Evolutionary conservation across 1,284 basidiomycete genomes (phyloP), one percentile per base, ranked within the genome.

Genomic region (Ganoderma boninense): DNA sequence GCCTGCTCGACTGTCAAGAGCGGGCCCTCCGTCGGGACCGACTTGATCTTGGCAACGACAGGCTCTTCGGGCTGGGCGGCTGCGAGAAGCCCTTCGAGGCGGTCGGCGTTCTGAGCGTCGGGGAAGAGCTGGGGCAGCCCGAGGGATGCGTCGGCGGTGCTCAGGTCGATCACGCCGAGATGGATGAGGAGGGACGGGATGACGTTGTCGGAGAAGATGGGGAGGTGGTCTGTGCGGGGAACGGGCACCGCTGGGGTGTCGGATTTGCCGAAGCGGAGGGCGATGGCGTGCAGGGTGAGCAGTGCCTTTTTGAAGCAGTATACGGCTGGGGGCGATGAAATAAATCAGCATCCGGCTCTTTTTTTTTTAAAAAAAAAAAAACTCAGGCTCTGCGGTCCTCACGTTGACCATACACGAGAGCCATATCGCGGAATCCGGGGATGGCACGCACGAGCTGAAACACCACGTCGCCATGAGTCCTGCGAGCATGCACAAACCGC

Each of bases 291-390:
- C 56, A 96, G 83, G 54, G 97, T 87, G 80, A 96, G 95, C 40
- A 97, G 84, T 1, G 94, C 95, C 77, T 97, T 96, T 81, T 96
- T 97, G 86, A 95, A 95, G 77, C 95, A 88, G 80, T 95, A 96
- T 13, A 96, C 87, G 10, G 88, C 93, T 95, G 74, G 62, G n/a
- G 10, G 64, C 16, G n/a, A 52, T 13, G 46, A 16, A 23, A 35
- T 35, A 35, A 5, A 23, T 26, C 49, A 54, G 23, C n/a, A 23
- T 54, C 43, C 10, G n/a, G n/a, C 26, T 29, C 26, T 29, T 29
- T 29, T 29, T 23, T 10, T n/a, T 49, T 49, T 8, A 8, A 11
- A n/a, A 23, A 11, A 8, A n/a, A 23, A 23, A 10, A 32, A 32
- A 4, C 5, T 32, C 32, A 32, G 5, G 32, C 32, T 32, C 32